Evolutionary conservation across 2,329 filamentous ascomycete species (phyloP), one percentile per base, ranked within the genome.

Genomic region (Talaromyces funiculosus): DNA sequence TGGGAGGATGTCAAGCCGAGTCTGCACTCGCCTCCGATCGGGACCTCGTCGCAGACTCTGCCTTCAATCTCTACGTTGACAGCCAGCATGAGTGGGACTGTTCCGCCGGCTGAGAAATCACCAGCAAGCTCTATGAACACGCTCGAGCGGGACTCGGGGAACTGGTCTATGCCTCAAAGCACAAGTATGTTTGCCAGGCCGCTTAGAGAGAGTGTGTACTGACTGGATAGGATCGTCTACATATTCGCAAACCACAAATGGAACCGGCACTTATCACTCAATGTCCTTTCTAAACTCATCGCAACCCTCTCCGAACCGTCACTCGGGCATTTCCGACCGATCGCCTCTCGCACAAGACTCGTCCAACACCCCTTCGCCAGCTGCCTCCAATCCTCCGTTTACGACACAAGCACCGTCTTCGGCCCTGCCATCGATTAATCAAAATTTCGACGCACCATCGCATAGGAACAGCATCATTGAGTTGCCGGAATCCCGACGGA

Each of bases 161-260:
- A 81, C 69, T 85, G 82, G 82, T 83, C 82, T 57, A 81, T 83
- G 67, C 80, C 82, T 62, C 82, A 82, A 66, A 83, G 81, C 71
- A 82, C 82, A 68, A 80, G 82, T 83, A 73, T 69, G 77, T 58
- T 69, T n/a, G 16, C 16, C 26, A 16, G 42, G 42, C 45, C 20
- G 45, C 12, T 22, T 22, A 20, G n/a, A 18, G 61, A 26, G 42
- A 60, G 55, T 57, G 33, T 43, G 61, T 66, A 62, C 68, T 72
- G 66, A 72, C 67, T 58, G 49, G 53, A 24, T 64, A 78, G 77
- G 78, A 62, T 80, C 78, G 3, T 81, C 78, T 33, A 77, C 76
- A 47, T 79, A 80, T 64, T 80, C 78, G n/a, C 79, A 72, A 54
- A 70, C 75, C 20, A 79, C 75, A 35, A 77, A 77, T 64, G 75